Evolutionary conservation across 371 early-diverging fungal species (phyloP), one percentile per base, ranked within the genome.

Genomic region (Mortierella sp.): DNA sequence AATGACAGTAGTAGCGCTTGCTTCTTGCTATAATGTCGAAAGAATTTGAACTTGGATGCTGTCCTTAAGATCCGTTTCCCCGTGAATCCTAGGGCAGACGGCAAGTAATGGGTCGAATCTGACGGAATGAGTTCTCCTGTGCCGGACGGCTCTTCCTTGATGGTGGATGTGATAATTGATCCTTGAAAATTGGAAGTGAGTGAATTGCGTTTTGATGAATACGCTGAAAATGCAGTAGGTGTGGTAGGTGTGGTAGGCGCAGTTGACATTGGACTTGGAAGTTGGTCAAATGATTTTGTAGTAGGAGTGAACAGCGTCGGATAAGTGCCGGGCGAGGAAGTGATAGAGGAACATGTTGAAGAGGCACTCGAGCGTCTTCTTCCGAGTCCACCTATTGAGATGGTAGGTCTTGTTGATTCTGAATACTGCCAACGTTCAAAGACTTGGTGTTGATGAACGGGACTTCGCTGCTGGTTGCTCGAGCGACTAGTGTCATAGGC

Each of bases 391-490:
- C 70, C 73, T 2, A 70, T 63, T 3, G 79, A 73, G 6, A 72
- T 53, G 1, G 68, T 61, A 0, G 73, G 78, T 9, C 78, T 51
- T 13, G 55, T 71, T 19, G 72, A 32, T 40, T 72, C 72, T 13
- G 47, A 13, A 34, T 67, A 63, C 43, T 71, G 77, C 72, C 72
- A 72, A 26, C 68, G 67, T 29, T 77, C 72, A 61, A 66, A 72
- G 32, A 70, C 64, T 17, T 70, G 70, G 3, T 75, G 74, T n/a
- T 59, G 60, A 19, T 49, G 75, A 22, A 23, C 28, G 4, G 23
- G 60, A 1, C 35, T 68, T 32, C 57, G 67, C 10, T 43, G 67
- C n/a, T 45, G 61, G 31, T 22, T 40, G 22, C 37, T 32, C 22
- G 51, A 28, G 22, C 56, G 64, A 19, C 15, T 32, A n/a, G 51